Evolutionary conservation across 495 filamentous ascomycete genomes (phyloP).

Genomic region (Tuber microsphaerosporum): DNA sequence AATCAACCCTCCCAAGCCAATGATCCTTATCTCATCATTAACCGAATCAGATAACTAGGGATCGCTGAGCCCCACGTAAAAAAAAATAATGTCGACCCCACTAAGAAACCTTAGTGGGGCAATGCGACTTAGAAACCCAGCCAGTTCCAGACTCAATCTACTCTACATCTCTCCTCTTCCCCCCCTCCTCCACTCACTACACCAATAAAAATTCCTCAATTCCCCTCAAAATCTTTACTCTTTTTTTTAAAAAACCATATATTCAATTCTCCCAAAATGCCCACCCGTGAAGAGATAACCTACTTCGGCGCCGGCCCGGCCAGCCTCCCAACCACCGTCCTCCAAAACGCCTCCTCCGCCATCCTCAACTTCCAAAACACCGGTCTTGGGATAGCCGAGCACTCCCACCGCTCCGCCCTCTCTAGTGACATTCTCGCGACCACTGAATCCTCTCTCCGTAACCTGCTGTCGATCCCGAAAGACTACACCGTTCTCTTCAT

Average conservation of each 20-base stretch:
- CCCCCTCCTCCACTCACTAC: not conserved
- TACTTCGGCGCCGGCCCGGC: slow-evolving; percentile 89
- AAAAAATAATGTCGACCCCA: not conserved
- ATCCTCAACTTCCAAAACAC: slow-evolving; percentile 76
- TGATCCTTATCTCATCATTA: not conserved
- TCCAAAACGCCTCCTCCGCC: slow-evolving; percentile 63
- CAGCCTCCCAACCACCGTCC: slow-evolving; percentile 66
- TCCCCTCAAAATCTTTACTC: not conserved
- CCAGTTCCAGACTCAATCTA: not conserved
- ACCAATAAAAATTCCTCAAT: not conserved
- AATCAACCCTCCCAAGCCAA: not conserved
- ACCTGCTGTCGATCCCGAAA: slow-evolving; percentile 40
- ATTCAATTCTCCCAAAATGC: slow-evolving; percentile 44
- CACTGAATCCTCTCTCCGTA: slow-evolving; percentile 30
- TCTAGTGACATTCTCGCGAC: slow-evolving; percentile 54
- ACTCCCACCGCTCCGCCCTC: slow-evolving; percentile 77
- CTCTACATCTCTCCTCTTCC: not conserved
- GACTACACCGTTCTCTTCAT: slow-evolving; percentile 40
- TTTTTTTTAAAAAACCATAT: slow-evolving; percentile 3
- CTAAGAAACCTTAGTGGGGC: not conserved
- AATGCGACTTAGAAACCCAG: not conserved
- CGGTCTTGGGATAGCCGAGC: slow-evolving; percentile 75
- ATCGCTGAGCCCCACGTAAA: not conserved
- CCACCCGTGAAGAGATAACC: slow-evolving; percentile 55
- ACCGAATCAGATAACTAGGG: not conserved